phyloP scores from a whole-genome alignment of 345 rosid genomes.

The Alliaria petiolata region DNA sequence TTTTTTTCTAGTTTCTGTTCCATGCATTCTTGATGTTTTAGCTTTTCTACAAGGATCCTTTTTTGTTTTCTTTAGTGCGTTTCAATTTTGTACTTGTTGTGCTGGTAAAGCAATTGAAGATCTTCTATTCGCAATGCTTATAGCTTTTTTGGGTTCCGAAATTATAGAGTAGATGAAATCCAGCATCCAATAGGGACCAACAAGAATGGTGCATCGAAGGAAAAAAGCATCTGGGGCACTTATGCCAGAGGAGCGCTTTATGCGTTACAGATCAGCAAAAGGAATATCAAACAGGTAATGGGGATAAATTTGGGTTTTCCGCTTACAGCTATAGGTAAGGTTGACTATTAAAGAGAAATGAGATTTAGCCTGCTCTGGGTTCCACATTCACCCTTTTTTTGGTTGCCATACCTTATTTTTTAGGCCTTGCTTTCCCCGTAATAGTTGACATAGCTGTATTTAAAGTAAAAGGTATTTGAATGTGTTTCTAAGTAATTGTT shows the following conservation, averaged over 20 bases:
- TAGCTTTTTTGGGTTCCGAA: slow-evolving; percentile 1
- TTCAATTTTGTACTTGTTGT: no score
- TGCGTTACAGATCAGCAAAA: slow-evolving; percentile 66
- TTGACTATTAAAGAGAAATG: slow-evolving; percentile 7
- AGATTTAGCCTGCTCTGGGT: slow-evolving; percentile 2
- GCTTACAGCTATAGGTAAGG: no score
- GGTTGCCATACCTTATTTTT: slow-evolving; percentile 9
- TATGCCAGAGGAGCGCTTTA: slow-evolving; percentile 87
- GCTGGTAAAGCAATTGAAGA: neutral
- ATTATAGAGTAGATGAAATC: slow-evolving; percentile 60
- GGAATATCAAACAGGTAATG: slow-evolving; percentile 56
- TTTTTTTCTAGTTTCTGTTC: neutral
- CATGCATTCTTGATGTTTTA: neutral
- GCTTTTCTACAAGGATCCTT: neutral
- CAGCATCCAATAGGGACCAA: slow-evolving; percentile 43
- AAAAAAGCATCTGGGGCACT: slow-evolving; percentile 69
- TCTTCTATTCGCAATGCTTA: slow-evolving; percentile 2
- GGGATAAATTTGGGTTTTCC: no score
- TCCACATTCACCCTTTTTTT: neutral
- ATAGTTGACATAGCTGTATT: neutral
- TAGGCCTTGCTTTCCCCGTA: slow-evolving; percentile 3
- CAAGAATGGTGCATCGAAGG: slow-evolving; percentile 33
- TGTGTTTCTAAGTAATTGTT: slow-evolving; percentile 16
- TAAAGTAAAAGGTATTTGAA: neutral
- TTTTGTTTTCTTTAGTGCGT: neutral